Evolutionary conservation across 306 rosid genomes (phyloP).

Genomic region (Glycine tomentella): DNA sequence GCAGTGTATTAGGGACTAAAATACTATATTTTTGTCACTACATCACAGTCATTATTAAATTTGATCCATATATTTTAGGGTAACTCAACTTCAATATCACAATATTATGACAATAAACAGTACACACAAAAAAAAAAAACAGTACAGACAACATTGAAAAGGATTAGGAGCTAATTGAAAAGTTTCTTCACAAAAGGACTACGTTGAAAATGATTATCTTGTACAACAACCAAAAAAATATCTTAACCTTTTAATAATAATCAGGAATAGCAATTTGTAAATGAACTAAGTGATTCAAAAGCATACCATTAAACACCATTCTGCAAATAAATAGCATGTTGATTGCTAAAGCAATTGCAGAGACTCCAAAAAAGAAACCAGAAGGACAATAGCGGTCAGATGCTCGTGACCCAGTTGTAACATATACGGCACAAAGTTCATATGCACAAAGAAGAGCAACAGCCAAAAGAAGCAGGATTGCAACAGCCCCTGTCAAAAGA

Average conservation of each 20-base stretch:
- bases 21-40: background rate
- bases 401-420: slow-evolving; percentile 93
- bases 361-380: slow-evolving; percentile 99
- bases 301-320: slow-evolving; percentile 95
- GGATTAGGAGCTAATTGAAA: background rate
- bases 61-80: slow-evolving; percentile 14
- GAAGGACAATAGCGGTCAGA: slow-evolving; percentile 98
- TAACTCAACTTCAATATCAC: background rate
- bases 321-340: slow-evolving; percentile 99
- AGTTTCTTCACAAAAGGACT: background rate
- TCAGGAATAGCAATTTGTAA: slow-evolving; percentile 19
- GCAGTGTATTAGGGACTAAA: background rate
- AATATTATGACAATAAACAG: slow-evolving; percentile 12
- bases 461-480: slow-evolving; percentile 93
- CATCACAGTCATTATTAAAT: background rate
- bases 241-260: slow-evolving; percentile 18
- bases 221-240: slow-evolving; percentile 10
- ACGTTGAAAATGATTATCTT: background rate
- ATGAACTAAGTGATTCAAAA: slow-evolving; percentile 29
- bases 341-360: slow-evolving; percentile 98
- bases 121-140: too few species aligned
- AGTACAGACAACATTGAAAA: background rate
- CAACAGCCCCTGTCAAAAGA: slow-evolving; percentile 84
- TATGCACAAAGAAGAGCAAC: slow-evolving; percentile 97
- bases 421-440: slow-evolving; percentile 98